These are phyloP conservation scores for Helianthus annuus DNA, from an alignment of 129 eudicot species.

Conservation along the genomic window HanXRQr2.0-SUNRISE NC_035440.2:97809615-97810114, in stretches of 20 bases:
- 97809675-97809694: slow-evolving; percentile 65
- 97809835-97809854: too few relatives aligned
- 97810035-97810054: too few relatives aligned
- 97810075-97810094: slow-evolving; percentile 87
- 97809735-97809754: slow-evolving; percentile 62
- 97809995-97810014: slow-evolving; percentile 56
- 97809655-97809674: slow-evolving; percentile 70
- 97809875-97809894: too few relatives aligned
- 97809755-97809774: too few relatives aligned
- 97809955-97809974: slow-evolving; percentile 65
- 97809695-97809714: slow-evolving; percentile 56
- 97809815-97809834: too few relatives aligned
- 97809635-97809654: slow-evolving; percentile 50
- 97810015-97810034: slow-evolving; percentile 53
- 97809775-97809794: too few relatives aligned
- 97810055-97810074: slow-evolving; percentile 74
- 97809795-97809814: too few relatives aligned
- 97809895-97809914: too few relatives aligned
- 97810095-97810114: slow-evolving; percentile 84
- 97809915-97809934: slow-evolving; percentile 38
- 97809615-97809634: neutral
- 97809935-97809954: slow-evolving; percentile 58
- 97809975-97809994: slow-evolving; percentile 55
- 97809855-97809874: too few relatives aligned
- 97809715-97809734: slow-evolving; percentile 72